Evolutionary conservation across 768 basidiomycete species (phyloP).

Genomic region (Pleurotus djamor): DNA sequence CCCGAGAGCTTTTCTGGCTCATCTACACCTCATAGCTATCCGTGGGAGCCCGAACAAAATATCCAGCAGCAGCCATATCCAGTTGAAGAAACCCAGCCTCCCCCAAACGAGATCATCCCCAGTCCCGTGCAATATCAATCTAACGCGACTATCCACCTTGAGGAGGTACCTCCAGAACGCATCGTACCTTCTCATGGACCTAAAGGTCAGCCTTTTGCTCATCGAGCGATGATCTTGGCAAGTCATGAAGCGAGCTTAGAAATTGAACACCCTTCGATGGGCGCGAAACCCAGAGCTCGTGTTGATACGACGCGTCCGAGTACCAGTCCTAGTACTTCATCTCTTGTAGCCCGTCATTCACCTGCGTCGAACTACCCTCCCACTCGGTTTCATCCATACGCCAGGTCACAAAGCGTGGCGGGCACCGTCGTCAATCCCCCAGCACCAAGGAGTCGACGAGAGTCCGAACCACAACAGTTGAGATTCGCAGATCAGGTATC

Average conservation of each 20-base stretch:
- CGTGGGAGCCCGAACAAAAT: constrained; percentile 24
- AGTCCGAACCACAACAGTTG: constrained; percentile 14
- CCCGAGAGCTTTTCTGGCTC: constrained; percentile 47
- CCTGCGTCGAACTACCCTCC: constrained; percentile 17
- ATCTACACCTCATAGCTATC: constrained; percentile 42
- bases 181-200: constrained; percentile 25
- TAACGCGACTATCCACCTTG: constrained; percentile 25
- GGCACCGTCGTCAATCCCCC: constrained; percentile 6
- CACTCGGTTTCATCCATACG: constrained; percentile 23
- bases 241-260: constrained; percentile 21
- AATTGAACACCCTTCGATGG: constrained; percentile 19
- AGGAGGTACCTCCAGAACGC: constrained; percentile 21
- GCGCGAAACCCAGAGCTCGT: constrained; percentile 15
- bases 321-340: constrained; percentile 16
- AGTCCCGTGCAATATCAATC: constrained; percentile 17
- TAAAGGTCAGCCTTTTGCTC: constrained; percentile 8
- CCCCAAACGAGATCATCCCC: constrained; percentile 15
- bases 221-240: constrained; percentile 17
- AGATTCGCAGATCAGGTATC: constrained; percentile 23
- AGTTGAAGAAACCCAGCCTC: constrained; percentile 31
- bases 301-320: constrained; percentile 19
- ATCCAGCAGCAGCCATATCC: constrained; percentile 35
- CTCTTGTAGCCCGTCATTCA: constrained; percentile 13
- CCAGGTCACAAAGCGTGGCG: constrained; percentile 18
- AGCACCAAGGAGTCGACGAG: constrained; percentile 8